These are phyloP conservation scores for Scorias spongiosa DNA, from an alignment of 2,329 filamentous ascomycete species.

Conservation along the genomic window DNA sequence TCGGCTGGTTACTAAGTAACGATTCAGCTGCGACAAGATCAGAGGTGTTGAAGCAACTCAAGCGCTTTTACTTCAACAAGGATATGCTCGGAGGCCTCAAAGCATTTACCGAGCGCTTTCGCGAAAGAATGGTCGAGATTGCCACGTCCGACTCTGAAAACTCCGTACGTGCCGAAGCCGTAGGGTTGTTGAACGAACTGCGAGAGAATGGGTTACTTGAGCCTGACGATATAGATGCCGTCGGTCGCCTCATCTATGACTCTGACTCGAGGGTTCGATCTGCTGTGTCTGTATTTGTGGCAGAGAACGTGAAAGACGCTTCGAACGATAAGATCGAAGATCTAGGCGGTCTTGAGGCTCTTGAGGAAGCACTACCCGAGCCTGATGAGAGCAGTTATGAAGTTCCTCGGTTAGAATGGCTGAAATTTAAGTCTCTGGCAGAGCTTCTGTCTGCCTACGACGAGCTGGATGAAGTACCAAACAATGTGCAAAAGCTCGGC, in stretches of 20 bases:
- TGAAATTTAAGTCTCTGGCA: constrained; percentile 79
- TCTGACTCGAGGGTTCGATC: constrained; percentile 71
- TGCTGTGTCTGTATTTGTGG: constrained; percentile 80
- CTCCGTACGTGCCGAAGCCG: constrained; percentile 61
- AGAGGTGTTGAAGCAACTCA: constrained; percentile 76
- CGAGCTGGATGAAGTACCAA: constrained; percentile 33
- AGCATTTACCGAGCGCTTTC: constrained; percentile 86
- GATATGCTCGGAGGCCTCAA: constrained; percentile 63
- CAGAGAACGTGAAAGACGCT: constrained; percentile 68
- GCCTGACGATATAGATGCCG: constrained; percentile 75
- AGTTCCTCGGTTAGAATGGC: constrained; percentile 61
- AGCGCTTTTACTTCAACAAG: constrained; percentile 62
- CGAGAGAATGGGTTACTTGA: constrained; percentile 76
- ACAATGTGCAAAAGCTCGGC: constrained; percentile 29
- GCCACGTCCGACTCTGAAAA: constrained; percentile 73
- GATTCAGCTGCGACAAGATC: constrained; percentile 55
- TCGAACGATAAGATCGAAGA: constrained; percentile 70
- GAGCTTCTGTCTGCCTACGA: constrained; percentile 76
- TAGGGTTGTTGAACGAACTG: constrained; percentile 68
- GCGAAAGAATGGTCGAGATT: constrained; percentile 79
- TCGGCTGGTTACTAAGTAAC: constrained; percentile 92
- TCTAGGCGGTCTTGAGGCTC: constrained; percentile 60
- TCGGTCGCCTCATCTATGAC: constrained; percentile 82
- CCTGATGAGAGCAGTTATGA: constrained; percentile 49
- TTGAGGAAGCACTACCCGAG: constrained; percentile 63